These are phyloP conservation scores for Sporothrix protearum DNA, from an alignment of 2,329 filamentous ascomycete genomes.

Conservation along the genomic window DNA sequence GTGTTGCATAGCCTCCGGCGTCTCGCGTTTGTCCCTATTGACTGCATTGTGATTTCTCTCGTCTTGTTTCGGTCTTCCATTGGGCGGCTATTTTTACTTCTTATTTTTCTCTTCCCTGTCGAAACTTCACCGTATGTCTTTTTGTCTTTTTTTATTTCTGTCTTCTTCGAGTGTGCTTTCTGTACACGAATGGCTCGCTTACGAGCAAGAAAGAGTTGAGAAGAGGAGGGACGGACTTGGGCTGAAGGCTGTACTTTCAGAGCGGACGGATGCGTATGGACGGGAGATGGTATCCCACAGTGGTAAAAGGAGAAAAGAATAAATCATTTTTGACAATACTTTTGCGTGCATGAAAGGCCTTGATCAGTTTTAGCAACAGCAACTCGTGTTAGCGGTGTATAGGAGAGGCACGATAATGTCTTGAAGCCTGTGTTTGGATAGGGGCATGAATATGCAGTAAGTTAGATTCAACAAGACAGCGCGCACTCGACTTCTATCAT, in stretches of 20 bases:
- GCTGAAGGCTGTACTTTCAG: not conserved
- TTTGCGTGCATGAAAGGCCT: no score
- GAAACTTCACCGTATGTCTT: not conserved
- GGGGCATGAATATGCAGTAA: no score
- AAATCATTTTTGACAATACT: not conserved
- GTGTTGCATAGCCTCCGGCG: slow-evolving; percentile 24
- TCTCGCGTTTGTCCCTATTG: slow-evolving; percentile 17
- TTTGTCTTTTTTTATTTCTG: not conserved
- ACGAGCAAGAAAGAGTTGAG: not conserved
- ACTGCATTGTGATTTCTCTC: not conserved
- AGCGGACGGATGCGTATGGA: not conserved
- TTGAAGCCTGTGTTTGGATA: not conserved
- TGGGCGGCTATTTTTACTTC: not conserved
- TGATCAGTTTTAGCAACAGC: no score
- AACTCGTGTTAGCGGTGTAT: no score
- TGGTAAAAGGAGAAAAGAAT: not conserved
- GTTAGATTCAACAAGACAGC: no score
- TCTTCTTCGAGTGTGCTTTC: no score
- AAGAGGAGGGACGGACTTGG: not conserved
- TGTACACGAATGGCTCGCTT: not conserved
- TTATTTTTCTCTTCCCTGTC: not conserved
- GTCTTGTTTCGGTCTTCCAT: not conserved
- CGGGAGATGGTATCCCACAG: not conserved
- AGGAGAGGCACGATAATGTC: not conserved
- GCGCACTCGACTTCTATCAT: no score